Conservation (phyloP, 257 asterid species). For the Fraxinus anomala region DNA sequence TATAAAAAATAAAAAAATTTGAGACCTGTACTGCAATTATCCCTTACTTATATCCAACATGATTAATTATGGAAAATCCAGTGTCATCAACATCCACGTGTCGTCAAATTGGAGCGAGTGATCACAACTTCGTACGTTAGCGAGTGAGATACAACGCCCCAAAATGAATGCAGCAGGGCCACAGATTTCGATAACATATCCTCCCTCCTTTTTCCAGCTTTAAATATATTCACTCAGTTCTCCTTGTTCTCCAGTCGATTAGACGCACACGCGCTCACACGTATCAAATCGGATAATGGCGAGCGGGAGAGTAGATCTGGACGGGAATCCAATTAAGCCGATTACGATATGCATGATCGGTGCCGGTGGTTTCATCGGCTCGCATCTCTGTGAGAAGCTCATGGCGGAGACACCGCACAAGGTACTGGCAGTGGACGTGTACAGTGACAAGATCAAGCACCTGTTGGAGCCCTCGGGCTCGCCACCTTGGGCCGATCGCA, state of each 20-base stretch:
- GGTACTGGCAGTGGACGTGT: conserved; percentile 83
- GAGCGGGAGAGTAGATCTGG: conserved; percentile 80
- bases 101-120: conserved; percentile 29
- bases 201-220: conserved; percentile 62
- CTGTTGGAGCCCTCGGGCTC: conserved; percentile 61
- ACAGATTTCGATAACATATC: conserved; percentile 29
- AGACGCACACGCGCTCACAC: conserved; percentile 9
- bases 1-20: no score
- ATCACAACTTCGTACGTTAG: neutral
- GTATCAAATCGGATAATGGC: conserved; percentile 46
- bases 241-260: conserved; percentile 12
- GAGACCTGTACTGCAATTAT: no score
- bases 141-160: conserved; percentile 20
- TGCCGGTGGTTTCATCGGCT: conserved; percentile 97
- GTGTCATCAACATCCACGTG: neutral
- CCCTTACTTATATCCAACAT: no score
- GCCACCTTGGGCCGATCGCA: conserved; percentile 64
- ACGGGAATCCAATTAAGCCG: conserved; percentile 72
- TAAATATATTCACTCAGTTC: conserved; percentile 45
- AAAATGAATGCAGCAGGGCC: conserved; percentile 29
- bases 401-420: conserved; percentile 78
- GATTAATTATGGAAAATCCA: no score
- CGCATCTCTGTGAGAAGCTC: conserved; percentile 91
- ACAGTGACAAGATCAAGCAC: conserved; percentile 83
- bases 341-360: conserved; percentile 92